A percentile compares a stretch with the other conserved stretches of the same genome.
Conservation (phyloP, 129 eudicot genomes). For the Deinandra increscens region DNA sequence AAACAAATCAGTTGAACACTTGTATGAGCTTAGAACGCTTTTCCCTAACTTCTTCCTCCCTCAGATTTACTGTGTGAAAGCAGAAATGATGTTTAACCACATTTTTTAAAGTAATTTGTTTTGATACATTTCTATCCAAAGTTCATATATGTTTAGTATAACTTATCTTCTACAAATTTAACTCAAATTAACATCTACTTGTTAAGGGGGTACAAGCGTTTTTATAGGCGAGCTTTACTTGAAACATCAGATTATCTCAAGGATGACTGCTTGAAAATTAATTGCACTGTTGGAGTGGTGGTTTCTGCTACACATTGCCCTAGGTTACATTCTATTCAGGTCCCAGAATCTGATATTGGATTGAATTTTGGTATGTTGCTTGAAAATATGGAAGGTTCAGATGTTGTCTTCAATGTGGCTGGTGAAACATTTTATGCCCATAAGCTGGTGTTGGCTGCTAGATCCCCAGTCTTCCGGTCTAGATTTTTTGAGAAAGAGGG, state of each 20-base stretch:
- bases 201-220: slow-evolving; percentile 72
- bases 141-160: slow-evolving; percentile 10
- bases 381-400: slow-evolving; percentile 81
- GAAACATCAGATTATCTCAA: slow-evolving; percentile 66
- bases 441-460: slow-evolving; percentile 81
- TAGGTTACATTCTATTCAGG: slow-evolving; percentile 63
- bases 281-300: slow-evolving; percentile 64
- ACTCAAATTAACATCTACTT: background rate
- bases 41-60: background rate
- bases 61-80: background rate
- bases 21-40: background rate
- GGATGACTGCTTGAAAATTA: slow-evolving; percentile 57
- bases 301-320: slow-evolving; percentile 75
- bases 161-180: background rate
- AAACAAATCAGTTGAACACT: background rate
- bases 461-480: slow-evolving; percentile 63
- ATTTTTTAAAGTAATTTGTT: background rate
- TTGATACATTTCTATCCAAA: background rate
- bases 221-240: slow-evolving; percentile 47
- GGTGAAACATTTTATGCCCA: slow-evolving; percentile 81
- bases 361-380: slow-evolving; percentile 65
- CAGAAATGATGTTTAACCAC: slow-evolving; percentile 5
- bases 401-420: slow-evolving; percentile 61
- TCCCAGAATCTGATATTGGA: slow-evolving; percentile 83
- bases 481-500: slow-evolving; percentile 41